Conservation (phyloP, 495 filamentous ascomycete species). For the Rhizodiscina lignyota region DNA sequence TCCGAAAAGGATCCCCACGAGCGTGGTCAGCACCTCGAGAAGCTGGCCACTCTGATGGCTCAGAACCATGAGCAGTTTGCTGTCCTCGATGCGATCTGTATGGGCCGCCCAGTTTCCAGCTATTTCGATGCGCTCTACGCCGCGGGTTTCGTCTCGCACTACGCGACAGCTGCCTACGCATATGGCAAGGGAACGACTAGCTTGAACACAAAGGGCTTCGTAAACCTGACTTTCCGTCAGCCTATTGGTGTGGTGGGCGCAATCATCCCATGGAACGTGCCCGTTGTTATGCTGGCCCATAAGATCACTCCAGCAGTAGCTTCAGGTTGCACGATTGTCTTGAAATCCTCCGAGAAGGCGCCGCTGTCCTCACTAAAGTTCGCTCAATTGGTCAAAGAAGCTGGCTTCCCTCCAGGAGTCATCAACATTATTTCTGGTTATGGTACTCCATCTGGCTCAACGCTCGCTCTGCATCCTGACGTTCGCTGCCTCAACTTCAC, state of each 20-base stretch:
- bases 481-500: constrained; percentile 14
- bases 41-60: constrained; percentile 32
- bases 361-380: constrained; percentile 16
- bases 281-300: constrained; percentile 14
- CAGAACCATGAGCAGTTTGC: constrained; percentile 32
- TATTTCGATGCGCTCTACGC: constrained; percentile 21
- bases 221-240: constrained; percentile 18
- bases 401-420: constrained; percentile 22
- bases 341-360: constrained; percentile 23
- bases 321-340: constrained; percentile 19
- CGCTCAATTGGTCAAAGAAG: constrained; percentile 16
- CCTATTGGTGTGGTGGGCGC: constrained; percentile 21
- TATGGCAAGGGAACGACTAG: constrained; percentile 15
- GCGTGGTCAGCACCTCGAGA: constrained; percentile 30
- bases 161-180: constrained; percentile 13
- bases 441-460: constrained; percentile 15
- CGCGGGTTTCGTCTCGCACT: constrained; percentile 9
- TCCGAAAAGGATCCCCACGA: constrained; percentile 26
- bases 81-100: constrained; percentile 33
- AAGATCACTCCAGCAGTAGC: constrained; percentile 21
- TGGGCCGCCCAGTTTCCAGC: constrained; percentile 26
- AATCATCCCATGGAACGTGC: constrained; percentile 26
- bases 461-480: constrained; percentile 18
- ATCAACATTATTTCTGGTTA: constrained; percentile 22
- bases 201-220: constrained; percentile 16